Conservation (phyloP, 768 basidiomycete genomes). For the Hemileccinum rubropunctum region DNA sequence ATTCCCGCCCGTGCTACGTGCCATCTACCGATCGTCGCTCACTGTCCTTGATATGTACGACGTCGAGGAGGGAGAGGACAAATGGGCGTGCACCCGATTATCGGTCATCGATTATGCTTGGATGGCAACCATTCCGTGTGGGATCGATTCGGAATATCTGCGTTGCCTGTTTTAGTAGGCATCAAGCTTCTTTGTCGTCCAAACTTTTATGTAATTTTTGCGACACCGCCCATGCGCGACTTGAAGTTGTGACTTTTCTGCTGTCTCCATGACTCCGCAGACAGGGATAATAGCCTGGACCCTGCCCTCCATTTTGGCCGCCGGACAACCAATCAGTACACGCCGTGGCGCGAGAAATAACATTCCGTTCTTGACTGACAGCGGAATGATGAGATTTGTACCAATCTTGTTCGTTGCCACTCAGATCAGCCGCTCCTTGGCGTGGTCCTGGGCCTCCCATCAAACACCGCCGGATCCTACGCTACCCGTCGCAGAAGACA, state of each 20-base stretch:
- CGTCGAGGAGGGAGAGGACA: background rate
- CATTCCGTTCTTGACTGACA: background rate
- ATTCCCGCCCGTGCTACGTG: too few relatives aligned
- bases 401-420: constrained; percentile 13
- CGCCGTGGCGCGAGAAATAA: background rate
- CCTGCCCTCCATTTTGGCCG: background rate
- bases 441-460: constrained; percentile 30
- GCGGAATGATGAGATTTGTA: constrained; percentile 6
- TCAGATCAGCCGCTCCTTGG: constrained; percentile 11
- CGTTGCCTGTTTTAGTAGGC: background rate
- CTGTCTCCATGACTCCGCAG: background rate
- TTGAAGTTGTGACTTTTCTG: background rate
- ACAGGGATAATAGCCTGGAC: background rate
- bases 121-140: background rate
- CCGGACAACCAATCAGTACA: background rate
- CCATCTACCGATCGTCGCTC: too few relatives aligned
- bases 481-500: background rate
- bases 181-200: constrained; percentile 8
- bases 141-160: background rate
- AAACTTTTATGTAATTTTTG: background rate
- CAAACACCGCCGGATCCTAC: constrained; percentile 20
- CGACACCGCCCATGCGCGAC: background rate
- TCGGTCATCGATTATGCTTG: background rate
- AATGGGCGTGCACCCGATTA: background rate
- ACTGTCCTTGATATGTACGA: background rate